Percentiles rank a stretch among this genome's conserved stretches.
Evolutionary conservation across 768 basidiomycete species (phyloP).

Genomic region (Pholiota molesta): DNA sequence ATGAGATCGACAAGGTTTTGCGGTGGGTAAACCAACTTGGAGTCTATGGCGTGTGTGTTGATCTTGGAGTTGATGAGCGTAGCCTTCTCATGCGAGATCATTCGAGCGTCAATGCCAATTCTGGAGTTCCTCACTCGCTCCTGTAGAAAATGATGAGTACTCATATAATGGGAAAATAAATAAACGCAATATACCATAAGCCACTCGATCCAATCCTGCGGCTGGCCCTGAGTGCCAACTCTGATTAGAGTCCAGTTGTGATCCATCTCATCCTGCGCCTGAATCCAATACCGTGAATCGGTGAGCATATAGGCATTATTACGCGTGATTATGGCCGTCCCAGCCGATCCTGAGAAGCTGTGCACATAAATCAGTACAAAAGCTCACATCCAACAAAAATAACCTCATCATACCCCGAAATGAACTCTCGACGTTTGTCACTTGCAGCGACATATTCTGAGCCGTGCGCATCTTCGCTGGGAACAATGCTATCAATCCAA

Average conservation of each 20-base stretch:
- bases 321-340: slow-evolving; percentile 70
- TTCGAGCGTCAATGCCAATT: slow-evolving; percentile 85
- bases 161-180: background rate
- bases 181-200: slow-evolving; percentile 50
- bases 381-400: slow-evolving; percentile 9
- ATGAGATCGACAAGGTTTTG: slow-evolving; percentile 83
- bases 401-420: slow-evolving; percentile 60
- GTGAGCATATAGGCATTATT: slow-evolving; percentile 73
- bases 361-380: slow-evolving; percentile 6
- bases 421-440: slow-evolving; percentile 79
- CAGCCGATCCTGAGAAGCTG: slow-evolving; percentile 51
- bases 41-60: slow-evolving; percentile 40
- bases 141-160: slow-evolving; percentile 17
- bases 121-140: slow-evolving; percentile 46
- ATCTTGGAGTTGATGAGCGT: slow-evolving; percentile 61
- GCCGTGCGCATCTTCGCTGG: slow-evolving; percentile 80
- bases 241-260: slow-evolving; percentile 71
- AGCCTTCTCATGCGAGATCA: slow-evolving; percentile 77
- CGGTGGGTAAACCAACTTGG: slow-evolving; percentile 78
- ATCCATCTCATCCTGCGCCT: slow-evolving; percentile 73
- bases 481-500: slow-evolving; percentile 56
- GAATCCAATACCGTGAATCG: slow-evolving; percentile 85
- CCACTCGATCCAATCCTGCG: slow-evolving; percentile 83
- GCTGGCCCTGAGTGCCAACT: slow-evolving; percentile 53
- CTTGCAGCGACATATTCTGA: slow-evolving; percentile 80